These are phyloP conservation scores for Ganoderma resinaceum DNA, from an alignment of 1,284 basidiomycete genomes.

Conservation along the genomic window DNA sequence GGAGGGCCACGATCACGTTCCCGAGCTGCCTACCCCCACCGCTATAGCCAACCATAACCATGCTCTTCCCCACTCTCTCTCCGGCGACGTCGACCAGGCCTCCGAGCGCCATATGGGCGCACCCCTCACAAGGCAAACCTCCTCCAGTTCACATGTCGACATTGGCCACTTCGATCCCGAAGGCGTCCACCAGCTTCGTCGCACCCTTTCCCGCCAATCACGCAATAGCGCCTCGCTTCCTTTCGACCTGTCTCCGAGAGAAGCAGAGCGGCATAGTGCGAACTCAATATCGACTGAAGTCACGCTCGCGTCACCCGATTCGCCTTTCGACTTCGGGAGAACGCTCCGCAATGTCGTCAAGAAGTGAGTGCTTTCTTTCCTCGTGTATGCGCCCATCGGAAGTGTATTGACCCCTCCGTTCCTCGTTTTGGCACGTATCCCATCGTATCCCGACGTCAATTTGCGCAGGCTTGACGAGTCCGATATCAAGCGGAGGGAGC, in stretches of 20 bases:
- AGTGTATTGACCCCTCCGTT: slow-evolving; percentile 3
- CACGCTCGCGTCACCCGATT: slow-evolving; percentile 40
- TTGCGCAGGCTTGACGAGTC: slow-evolving; percentile 49
- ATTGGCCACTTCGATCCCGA: slow-evolving; percentile 41
- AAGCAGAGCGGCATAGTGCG: slow-evolving; percentile 10
- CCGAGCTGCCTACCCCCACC: slow-evolving; percentile 33
- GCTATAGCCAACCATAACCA: slow-evolving; percentile 31
- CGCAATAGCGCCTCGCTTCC: slow-evolving; percentile 16
- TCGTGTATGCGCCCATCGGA: not conserved
- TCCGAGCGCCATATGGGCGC: not conserved
- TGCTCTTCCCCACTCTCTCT: slow-evolving; percentile 6
- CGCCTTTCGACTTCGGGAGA: slow-evolving; percentile 55
- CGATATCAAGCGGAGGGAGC: slow-evolving; percentile 50
- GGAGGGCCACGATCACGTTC: slow-evolving; percentile 32
- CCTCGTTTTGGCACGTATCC: not conserved
- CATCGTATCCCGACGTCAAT: not conserved
- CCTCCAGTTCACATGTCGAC: slow-evolving; percentile 29
- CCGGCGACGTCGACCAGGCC: slow-evolving; percentile 2
- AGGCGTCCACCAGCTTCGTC: slow-evolving; percentile 41
- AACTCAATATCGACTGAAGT: slow-evolving; percentile 28
- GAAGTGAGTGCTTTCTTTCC: slow-evolving; percentile 43
- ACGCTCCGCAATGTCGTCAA: slow-evolving; percentile 45
- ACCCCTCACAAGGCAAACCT: slow-evolving; percentile 12
- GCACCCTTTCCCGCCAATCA: slow-evolving; percentile 36
- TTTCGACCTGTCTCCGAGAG: not conserved